Evolutionary conservation across 1,139 yeast genomes (phyloP).

Genomic region (Sporopachydermia cereana): DNA sequence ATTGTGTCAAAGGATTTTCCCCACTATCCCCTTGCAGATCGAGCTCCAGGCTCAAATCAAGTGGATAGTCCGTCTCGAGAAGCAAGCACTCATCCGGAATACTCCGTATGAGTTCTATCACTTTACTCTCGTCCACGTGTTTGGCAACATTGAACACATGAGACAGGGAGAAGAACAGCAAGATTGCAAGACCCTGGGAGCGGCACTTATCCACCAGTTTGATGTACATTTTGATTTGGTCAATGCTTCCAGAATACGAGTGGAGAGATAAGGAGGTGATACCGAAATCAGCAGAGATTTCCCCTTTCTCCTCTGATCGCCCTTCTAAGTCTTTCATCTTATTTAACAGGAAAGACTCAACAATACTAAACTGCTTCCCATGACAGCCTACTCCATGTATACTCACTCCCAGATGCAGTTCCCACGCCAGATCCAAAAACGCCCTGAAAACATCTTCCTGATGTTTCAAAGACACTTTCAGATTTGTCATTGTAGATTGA

Average conservation of each 20-base stretch:
- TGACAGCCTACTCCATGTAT: constrained; percentile 80
- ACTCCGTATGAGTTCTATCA: constrained; percentile 21
- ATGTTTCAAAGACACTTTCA: constrained; percentile 49
- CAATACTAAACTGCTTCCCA: constrained; percentile 41
- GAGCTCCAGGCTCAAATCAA: neutral
- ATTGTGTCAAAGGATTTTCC: neutral
- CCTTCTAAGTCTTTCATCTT: neutral
- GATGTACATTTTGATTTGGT: constrained; percentile 48
- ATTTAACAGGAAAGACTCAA: constrained; percentile 13
- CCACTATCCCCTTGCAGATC: neutral
- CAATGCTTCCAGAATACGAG: constrained; percentile 76
- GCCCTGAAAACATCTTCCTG: constrained; percentile 41
- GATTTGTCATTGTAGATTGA: constrained; percentile 12
- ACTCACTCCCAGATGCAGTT: constrained; percentile 43
- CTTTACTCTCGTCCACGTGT: constrained; percentile 18
- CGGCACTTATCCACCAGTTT: constrained; percentile 20
- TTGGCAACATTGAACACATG: constrained; percentile 41
- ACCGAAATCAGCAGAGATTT: constrained; percentile 5
- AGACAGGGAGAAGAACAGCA: constrained; percentile 47
- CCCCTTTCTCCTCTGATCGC: constrained; percentile 8
- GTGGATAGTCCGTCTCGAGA: constrained; percentile 40
- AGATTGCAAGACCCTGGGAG: constrained; percentile 11
- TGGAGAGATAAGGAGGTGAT: constrained; percentile 49
- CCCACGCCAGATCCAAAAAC: constrained; percentile 45
- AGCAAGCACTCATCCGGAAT: constrained; percentile 32